Base-by-base conservation (phyloP, 1,284 basidiomycete genomes). In the Ceratobasidium papillatum region DNA sequence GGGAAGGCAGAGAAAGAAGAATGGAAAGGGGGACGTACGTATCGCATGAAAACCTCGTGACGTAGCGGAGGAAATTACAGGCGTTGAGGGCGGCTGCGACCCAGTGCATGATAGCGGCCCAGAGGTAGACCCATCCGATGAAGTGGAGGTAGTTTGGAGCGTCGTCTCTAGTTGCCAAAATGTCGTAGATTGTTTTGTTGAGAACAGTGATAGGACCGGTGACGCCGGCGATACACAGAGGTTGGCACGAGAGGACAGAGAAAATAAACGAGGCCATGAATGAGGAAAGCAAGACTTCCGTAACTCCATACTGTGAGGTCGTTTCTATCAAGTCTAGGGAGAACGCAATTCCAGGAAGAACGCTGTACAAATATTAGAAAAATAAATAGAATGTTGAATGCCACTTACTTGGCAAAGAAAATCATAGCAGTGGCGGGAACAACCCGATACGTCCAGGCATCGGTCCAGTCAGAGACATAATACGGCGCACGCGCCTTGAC, bases 21-120 rank as follows among this genome's bases (percentile, higher is more conserved):
- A n/a, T n/a, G n/a, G n/a, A n/a, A n/a, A n/a, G n/a, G n/a, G n/a
- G 82, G 96, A 95, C 95, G 80, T 97, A 97, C 0, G 95, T 98
- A 78, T 98, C 94, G 80, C 94, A 96, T 1, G 95, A 94, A 84
- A 98, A 93, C 14, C 94, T 86, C 0, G 95, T 96, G 32, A 97
- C 94, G 80, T 94, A 95, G 86, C 87, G 89, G 43, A 95, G 85
- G 76, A 93, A 91, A 79, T 93, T 91, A 78, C 78, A 77, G 90
- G 93, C 91, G 78, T 98, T 98, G 61, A 95, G 86, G 3, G 91
- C 83, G 2, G 96, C 94, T 8, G 93, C 92, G 61, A 95, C 81
- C 89, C 94, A 97, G 80, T 98, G 96, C 74, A 97, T 86, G 54
- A 96, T 95, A 0, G 96, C 96, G 14, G 89, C 94, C 76, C 76